Evolutionary conservation across 2,329 filamentous ascomycete genomes (phyloP), one percentile per base, ranked within the genome.

Genomic region (Phyllosticta citriasiana): DNA sequence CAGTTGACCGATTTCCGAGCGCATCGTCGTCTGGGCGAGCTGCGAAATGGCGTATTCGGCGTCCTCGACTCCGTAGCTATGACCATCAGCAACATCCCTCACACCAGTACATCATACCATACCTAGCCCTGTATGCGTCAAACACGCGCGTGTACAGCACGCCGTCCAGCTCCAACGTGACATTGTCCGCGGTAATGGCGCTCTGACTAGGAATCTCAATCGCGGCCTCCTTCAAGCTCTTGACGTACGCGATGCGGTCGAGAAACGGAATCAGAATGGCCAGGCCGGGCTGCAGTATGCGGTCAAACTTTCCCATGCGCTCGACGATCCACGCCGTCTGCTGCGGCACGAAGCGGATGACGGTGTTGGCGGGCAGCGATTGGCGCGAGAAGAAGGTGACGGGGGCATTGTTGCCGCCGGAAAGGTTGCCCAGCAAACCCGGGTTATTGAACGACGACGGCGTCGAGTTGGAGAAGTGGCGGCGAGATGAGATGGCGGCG

Each of bases 251-350:
- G 74, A 99, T 97, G 64, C 91, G 88, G 77, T 99, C 94, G 74
- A 99, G 79, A 67, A 97, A 88, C 1, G 94, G 94, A 60, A 94
- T 82, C 67, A 99, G 78, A 65, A 99, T 82, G 24, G 94, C 92
- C 64, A 99, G 80, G 62, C 94, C 94, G 3, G 94, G 94, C 69
- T 97, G 85, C 57, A 99, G 80, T 70, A 99, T 97, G 63, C 92
- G 84, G 77, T 90, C 88, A 79, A 96, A 99, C 77, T 92, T 94
- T 70, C 94, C 94, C 94, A 99, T 99, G 72, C 94, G 92, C 83
- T 99, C 94, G 62, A 99, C 94, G 63, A 99, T 93, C 94, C 94
- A 99, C 74, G 94, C 94, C 68, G 93, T 97, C 80, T 99, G 94
- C 77, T 99, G 94, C n/a, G 94, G 94, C 52, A 99, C 94, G 76